Percentiles rank a stretch among this genome's conserved stretches.
phyloP scores from a whole-genome alignment of 371 early-diverging fungal species.

The Mortierella sp. region DNA sequence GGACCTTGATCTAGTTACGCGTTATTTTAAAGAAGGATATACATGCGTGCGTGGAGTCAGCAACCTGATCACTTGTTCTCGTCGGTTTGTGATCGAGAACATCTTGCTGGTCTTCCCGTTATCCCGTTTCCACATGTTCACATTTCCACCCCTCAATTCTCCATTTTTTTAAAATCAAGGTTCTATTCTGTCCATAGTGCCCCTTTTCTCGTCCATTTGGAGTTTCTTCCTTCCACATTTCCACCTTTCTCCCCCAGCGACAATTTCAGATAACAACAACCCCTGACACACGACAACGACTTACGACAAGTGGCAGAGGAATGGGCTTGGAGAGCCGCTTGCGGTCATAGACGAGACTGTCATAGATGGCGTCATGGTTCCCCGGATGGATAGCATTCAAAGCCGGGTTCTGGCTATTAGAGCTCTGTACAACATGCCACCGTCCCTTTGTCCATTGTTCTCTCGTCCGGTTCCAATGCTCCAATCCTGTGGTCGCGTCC shows the following conservation, averaged over 20 bases:
- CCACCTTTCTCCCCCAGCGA: not conserved
- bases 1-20: slow-evolving; percentile 45
- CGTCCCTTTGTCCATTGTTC: slow-evolving; percentile 57
- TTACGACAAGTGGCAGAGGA: slow-evolving; percentile 54
- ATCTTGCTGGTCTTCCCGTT: not conserved
- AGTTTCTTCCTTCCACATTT: not conserved
- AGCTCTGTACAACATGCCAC: slow-evolving; percentile 47
- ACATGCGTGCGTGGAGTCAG: not conserved
- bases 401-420: slow-evolving; percentile 48
- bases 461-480: slow-evolving; percentile 55
- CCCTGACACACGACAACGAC: slow-evolving; percentile 12
- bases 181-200: no score
- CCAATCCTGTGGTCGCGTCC: slow-evolving; percentile 39
- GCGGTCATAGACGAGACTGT: slow-evolving; percentile 50
- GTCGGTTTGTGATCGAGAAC: not conserved
- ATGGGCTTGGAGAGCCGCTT: slow-evolving; percentile 53
- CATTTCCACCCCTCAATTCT: not conserved
- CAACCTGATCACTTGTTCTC: not conserved
- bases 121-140: not conserved
- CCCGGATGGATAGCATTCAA: slow-evolving; percentile 36
- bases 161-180: not conserved
- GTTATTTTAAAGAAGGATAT: not conserved
- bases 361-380: slow-evolving; percentile 52
- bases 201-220: no score
- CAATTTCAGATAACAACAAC: no score